Conservation (phyloP, 257 asterid genomes). For the Cordia subcordata region DNA sequence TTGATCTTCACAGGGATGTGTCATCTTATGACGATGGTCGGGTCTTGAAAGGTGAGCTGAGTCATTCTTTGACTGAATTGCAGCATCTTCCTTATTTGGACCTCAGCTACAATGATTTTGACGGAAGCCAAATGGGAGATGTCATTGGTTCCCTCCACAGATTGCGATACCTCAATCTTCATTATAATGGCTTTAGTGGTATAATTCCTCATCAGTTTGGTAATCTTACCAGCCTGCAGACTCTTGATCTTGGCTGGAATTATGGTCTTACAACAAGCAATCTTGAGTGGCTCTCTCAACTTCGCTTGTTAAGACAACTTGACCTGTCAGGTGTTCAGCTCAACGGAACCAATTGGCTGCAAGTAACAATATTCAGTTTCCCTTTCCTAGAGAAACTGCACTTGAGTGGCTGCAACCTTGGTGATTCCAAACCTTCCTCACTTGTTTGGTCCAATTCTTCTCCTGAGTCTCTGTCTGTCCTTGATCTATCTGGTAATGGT, state of each 20-base stretch:
- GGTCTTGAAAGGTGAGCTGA: constrained; percentile 22
- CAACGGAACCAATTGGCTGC: constrained; percentile 10
- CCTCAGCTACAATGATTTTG: constrained; percentile 16
- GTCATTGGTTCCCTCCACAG: constrained; percentile 3
- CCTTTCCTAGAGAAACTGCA: constrained; percentile 7
- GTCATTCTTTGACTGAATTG: not conserved
- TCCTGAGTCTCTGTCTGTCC: constrained; percentile 5
- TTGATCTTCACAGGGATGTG: constrained; percentile 17
- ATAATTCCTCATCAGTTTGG: not conserved
- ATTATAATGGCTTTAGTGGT: too few species aligned
- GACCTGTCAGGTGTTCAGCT: constrained; percentile 6
- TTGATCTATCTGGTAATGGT: not conserved
- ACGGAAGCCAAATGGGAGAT: not conserved
- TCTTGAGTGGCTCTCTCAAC: constrained; percentile 11
- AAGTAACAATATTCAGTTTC: constrained; percentile 11
- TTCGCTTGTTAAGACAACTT: constrained; percentile 4
- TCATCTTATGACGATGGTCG: not conserved
- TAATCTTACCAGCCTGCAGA: not conserved
- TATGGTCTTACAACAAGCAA: too few species aligned
- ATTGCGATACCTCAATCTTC: too few species aligned
- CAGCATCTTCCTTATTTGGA: constrained; percentile 16
- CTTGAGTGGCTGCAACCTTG: not conserved
- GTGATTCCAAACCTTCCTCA: too few species aligned
- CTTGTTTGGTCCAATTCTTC: not conserved
- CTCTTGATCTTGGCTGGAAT: constrained; percentile 13